Conservation (phyloP, 768 basidiomycete genomes). For the Daedaleopsis sinensis region DNA sequence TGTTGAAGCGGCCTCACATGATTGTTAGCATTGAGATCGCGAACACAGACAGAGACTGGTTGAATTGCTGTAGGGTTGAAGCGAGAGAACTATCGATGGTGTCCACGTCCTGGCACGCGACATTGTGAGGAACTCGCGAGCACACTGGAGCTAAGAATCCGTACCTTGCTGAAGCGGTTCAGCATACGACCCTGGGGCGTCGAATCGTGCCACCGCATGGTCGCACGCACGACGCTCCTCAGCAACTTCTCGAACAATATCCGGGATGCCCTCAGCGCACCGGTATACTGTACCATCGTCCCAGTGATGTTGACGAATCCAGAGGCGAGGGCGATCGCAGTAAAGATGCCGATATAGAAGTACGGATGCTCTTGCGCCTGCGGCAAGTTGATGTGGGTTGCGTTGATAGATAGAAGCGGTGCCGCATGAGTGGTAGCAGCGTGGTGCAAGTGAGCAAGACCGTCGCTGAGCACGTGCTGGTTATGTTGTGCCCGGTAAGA, state of each 20-base stretch:
- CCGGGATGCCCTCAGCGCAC: conserved; percentile 46
- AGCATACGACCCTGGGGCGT: conserved; percentile 88
- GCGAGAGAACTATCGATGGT: conserved; percentile 80
- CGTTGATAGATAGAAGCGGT: neutral
- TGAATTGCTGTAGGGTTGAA: conserved; percentile 71
- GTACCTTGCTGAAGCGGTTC: conserved; percentile 78
- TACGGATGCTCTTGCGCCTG: conserved; percentile 61
- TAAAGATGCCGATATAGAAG: conserved; percentile 74
- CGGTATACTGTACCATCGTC: conserved; percentile 59
- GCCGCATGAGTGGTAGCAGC: conserved; percentile 16
- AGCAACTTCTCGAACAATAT: conserved; percentile 54
- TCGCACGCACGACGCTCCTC: conserved; percentile 73
- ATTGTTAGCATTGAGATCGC: conserved; percentile 75
- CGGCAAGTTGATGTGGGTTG: conserved; percentile 35
- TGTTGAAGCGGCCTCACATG: conserved; percentile 46
- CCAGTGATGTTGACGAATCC: conserved; percentile 51
- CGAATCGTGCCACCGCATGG: conserved; percentile 84
- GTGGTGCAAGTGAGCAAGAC: conserved; percentile 28
- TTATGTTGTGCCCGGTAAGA: conserved; percentile 24
- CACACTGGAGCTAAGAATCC: conserved; percentile 4
- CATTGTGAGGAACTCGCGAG: conserved; percentile 1
- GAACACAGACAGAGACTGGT: conserved; percentile 76
- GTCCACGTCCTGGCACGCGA: conserved; percentile 64
- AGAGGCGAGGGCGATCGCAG: conserved; percentile 55
- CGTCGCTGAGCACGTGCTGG: conserved; percentile 27